Percentiles rank a stretch among this genome's conserved stretches.
phyloP scores from a whole-genome alignment of 768 basidiomycete genomes.

The Tylopilus vinaceipallidus region DNA sequence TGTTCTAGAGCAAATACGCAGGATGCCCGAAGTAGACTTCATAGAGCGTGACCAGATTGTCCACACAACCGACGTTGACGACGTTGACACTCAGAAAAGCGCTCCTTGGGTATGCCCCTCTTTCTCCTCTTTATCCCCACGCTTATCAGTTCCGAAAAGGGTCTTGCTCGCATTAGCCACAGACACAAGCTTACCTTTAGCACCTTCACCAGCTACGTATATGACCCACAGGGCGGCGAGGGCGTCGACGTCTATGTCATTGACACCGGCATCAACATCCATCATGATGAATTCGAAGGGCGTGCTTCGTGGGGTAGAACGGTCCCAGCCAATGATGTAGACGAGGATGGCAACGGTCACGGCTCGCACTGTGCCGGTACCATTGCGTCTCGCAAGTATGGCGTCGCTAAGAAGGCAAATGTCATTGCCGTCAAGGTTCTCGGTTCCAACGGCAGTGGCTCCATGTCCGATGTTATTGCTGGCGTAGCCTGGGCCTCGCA shows the following conservation, averaged over 20 bases:
- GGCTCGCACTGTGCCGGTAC: conserved; percentile 96
- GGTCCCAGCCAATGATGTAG: conserved; percentile 76
- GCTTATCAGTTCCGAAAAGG: conserved; percentile 45
- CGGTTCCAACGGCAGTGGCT: conserved; percentile 90
- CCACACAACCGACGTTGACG: conserved; percentile 44
- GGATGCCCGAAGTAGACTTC: conserved; percentile 86
- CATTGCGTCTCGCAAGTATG: conserved; percentile 89
- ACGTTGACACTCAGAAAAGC: conserved; percentile 46
- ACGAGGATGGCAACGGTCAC: conserved; percentile 94
- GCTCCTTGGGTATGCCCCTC: conserved; percentile 77
- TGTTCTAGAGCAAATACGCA: conserved; percentile 73
- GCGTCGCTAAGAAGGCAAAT: conserved; percentile 92
- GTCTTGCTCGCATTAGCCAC: conserved; percentile 94
- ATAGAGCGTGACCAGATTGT: conserved; percentile 95
- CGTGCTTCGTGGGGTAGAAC: conserved; percentile 95
- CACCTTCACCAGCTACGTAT: conserved; percentile 84
- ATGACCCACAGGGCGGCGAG: conserved; percentile 70
- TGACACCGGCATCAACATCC: conserved; percentile 86
- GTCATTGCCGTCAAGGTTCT: conserved; percentile 91
- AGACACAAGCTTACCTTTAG: conserved; percentile 67
- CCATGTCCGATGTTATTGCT: conserved; percentile 90
- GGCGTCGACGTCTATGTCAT: conserved; percentile 92
- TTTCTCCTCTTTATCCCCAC: neutral
- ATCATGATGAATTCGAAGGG: conserved; percentile 84
- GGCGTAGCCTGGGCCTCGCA: conserved; percentile 82